These are phyloP conservation scores for Ramularia collo-cygni DNA, from an alignment of 2,329 filamentous ascomycete species.

Conservation along the genomic window DNA sequence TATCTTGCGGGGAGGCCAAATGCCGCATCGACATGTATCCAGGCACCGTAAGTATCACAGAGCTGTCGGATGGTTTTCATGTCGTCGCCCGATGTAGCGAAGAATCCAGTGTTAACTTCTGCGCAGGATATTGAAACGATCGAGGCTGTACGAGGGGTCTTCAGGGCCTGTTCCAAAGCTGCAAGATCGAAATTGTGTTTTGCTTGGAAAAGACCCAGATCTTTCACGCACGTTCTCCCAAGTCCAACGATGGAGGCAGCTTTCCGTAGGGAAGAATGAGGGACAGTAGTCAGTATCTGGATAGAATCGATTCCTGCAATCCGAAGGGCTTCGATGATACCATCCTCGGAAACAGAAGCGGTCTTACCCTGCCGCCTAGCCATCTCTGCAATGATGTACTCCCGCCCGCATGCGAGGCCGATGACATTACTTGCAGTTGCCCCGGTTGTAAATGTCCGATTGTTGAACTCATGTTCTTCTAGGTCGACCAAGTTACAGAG, in stretches of 20 bases:
- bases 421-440: slow-evolving; percentile 60
- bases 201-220: slow-evolving; percentile 48
- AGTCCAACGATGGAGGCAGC: slow-evolving; percentile 76
- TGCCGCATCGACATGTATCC: slow-evolving; percentile 88
- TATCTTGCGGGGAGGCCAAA: slow-evolving; percentile 77
- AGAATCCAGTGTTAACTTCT: slow-evolving; percentile 85
- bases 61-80: slow-evolving; percentile 58
- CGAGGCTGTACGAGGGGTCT: slow-evolving; percentile 46
- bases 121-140: slow-evolving; percentile 78
- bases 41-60: slow-evolving; percentile 67
- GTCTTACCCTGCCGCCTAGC: slow-evolving; percentile 26
- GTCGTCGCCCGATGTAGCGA: slow-evolving; percentile 58
- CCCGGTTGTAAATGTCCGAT: slow-evolving; percentile 74
- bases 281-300: slow-evolving; percentile 71
- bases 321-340: slow-evolving; percentile 60
- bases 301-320: slow-evolving; percentile 59
- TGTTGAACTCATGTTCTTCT: slow-evolving; percentile 53
- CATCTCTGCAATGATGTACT: slow-evolving; percentile 51
- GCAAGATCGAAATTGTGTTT: slow-evolving; percentile 66
- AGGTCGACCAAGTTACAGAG: slow-evolving; percentile 61
- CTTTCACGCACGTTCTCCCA: slow-evolving; percentile 61
- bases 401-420: slow-evolving; percentile 63
- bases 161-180: slow-evolving; percentile 55
- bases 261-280: slow-evolving; percentile 78
- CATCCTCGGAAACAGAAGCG: slow-evolving; percentile 58